Evolutionary conservation across 768 basidiomycete species (phyloP), one percentile per base, ranked within the genome.

Genomic region (Lentinula aciculospora): DNA sequence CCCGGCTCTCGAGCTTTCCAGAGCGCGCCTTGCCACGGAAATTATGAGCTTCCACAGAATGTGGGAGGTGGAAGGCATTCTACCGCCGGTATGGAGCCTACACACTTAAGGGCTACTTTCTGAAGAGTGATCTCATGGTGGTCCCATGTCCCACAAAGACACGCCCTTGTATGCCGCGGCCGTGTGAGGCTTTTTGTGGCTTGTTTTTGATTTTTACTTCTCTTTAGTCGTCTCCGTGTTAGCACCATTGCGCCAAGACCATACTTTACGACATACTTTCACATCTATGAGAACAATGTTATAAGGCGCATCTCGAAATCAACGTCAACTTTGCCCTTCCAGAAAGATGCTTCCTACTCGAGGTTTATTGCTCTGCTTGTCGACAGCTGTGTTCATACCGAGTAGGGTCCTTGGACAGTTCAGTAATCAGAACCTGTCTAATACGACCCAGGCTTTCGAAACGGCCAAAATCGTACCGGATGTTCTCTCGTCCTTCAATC

Each of bases 401-500:
- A 19, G 6, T 25, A 57, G 47, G 19, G 51, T 60, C 31, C 49
- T 50, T 37, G 64, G 63, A 25, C 63, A 67, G 37, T 58, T 58
- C 19, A 36, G 55, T 42, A 29, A 32, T 29, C 40, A 56, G 19
- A 54, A 39, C 59, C 31, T 54, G 60, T 23, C 63, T 60, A 62
- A 68, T 56, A 63, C 67, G 23, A 66, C 63, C 0, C 56, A 64
- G 25, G 72, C 74, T 21, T 77, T 75, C 64, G 65, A 64, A n/a
- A 58, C 67, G 27, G 70, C 72, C 3, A 66, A 72, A 48, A 73
- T 79, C 37, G 76, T 78, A n/a, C 73, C 72, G 3, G 69, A 73
- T 51, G 66, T 77, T 32, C 61, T 75, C 23, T 65, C 72, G 40
- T 67, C 69, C 17, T 79, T 79, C 65, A 65, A 64, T 37, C 77